Percentiles rank a stretch among this genome's conserved stretches.
Conservation (phyloP, 2,329 filamentous ascomycete species). For the Albophoma yamanashiensis region DNA sequence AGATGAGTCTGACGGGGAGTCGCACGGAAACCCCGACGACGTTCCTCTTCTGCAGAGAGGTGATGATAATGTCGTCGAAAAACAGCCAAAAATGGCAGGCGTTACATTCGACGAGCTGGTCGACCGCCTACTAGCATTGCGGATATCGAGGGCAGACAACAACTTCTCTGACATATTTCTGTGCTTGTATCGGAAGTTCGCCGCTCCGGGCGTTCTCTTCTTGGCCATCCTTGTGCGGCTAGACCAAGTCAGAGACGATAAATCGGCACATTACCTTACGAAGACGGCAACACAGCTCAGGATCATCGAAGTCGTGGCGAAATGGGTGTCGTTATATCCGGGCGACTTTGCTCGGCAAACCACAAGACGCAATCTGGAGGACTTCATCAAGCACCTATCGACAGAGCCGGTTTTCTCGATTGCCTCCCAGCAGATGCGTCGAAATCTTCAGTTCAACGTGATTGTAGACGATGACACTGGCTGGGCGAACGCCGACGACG, state of each 20-base stretch:
- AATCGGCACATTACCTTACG: slow-evolving; percentile 57
- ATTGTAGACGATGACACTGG: slow-evolving; percentile 83
- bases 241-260: slow-evolving; percentile 58
- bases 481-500: slow-evolving; percentile 76
- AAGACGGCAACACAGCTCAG: slow-evolving; percentile 74
- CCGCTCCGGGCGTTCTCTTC: slow-evolving; percentile 68
- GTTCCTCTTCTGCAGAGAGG: slow-evolving; percentile 55
- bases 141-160: slow-evolving; percentile 74
- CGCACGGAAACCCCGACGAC: slow-evolving; percentile 55
- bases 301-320: slow-evolving; percentile 72
- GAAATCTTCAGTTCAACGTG: slow-evolving; percentile 61
- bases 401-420: slow-evolving; percentile 72
- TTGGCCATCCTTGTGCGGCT: slow-evolving; percentile 68
- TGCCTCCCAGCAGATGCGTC: slow-evolving; percentile 74
- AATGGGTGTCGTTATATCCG: slow-evolving; percentile 84
- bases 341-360: slow-evolving; percentile 79
- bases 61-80: slow-evolving; percentile 48
- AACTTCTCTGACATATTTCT: slow-evolving; percentile 87
- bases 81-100: slow-evolving; percentile 38
- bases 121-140: slow-evolving; percentile 72
- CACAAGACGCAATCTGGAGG: slow-evolving; percentile 60
- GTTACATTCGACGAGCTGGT: slow-evolving; percentile 63
- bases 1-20: slow-evolving; percentile 61
- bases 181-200: slow-evolving; percentile 89
- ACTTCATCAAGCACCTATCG: slow-evolving; percentile 66